These are phyloP conservation scores for Penicillium sp. DNA, from an alignment of 2,329 filamentous ascomycete species.

Conservation along the genomic window DNA sequence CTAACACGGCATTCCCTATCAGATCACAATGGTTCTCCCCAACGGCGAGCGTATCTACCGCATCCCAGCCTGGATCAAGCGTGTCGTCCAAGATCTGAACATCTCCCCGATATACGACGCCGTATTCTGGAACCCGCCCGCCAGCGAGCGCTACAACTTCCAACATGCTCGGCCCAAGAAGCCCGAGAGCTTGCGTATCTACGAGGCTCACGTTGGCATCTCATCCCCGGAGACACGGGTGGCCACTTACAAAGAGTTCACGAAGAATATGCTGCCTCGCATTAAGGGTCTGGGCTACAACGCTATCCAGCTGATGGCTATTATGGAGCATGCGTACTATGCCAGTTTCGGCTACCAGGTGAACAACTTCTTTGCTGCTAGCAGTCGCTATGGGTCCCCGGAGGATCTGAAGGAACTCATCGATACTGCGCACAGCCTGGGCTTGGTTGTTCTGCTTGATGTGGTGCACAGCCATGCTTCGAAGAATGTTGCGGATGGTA, in stretches of 20 bases:
- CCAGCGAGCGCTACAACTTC: constrained; percentile 74
- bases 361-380: constrained; percentile 98
- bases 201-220: constrained; percentile 98
- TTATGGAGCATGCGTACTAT: constrained; percentile 99
- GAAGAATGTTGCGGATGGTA: constrained; percentile 91
- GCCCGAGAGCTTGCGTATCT: constrained; percentile 83
- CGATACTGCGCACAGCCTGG: constrained; percentile 89
- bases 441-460: constrained; percentile 87
- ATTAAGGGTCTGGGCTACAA: constrained; percentile 94
- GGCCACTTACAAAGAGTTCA: constrained; percentile 97
- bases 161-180: constrained; percentile 80
- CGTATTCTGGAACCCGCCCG: constrained; percentile 93
- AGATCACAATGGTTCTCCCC: constrained; percentile 83
- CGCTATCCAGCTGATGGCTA: constrained; percentile 95
- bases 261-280: constrained; percentile 82
- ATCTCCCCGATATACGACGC: constrained; percentile 94
- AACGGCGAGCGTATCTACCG: constrained; percentile 81
- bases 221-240: constrained; percentile 87
- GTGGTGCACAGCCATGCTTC: constrained; percentile 97
- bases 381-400: constrained; percentile 88
- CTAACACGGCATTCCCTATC: background rate
- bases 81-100: constrained; percentile 87
- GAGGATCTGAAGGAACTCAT: constrained; percentile 97
- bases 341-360: constrained; percentile 98
- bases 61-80: constrained; percentile 94